A percentile compares a stretch with the other conserved stretches of the same genome.
These are phyloP conservation scores for Populus deltoides DNA, from an alignment of 345 rosid genomes.

Conservation along the genomic window DNA sequence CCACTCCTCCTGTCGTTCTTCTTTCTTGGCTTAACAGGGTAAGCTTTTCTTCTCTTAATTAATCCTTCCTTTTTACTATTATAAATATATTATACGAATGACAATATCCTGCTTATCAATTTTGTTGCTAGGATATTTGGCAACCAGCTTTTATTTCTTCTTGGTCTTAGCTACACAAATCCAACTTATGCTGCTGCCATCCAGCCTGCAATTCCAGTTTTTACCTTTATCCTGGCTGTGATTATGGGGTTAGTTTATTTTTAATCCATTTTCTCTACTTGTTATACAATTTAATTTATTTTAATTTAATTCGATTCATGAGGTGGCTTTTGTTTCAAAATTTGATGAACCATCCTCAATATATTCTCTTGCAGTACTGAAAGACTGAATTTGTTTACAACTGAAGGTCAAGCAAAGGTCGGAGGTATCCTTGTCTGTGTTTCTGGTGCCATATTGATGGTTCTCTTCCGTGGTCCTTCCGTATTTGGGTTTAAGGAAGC, in stretches of 20 bases:
- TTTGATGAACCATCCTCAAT: neutral
- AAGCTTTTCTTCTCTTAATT: constrained; percentile 22
- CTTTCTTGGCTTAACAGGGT: constrained; percentile 93
- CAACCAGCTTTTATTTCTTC: constrained; percentile 88
- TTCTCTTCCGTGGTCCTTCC: constrained; percentile 81
- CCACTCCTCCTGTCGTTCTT: constrained; percentile 64
- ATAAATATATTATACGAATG: neutral
- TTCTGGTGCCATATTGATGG: constrained; percentile 83
- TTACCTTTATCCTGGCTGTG: constrained; percentile 85
- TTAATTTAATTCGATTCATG: neutral
- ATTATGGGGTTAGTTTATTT: constrained; percentile 73
- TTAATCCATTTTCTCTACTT: neutral
- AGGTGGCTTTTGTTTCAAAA: neutral
- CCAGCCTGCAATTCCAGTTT: constrained; percentile 97
- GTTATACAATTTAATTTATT: neutral
- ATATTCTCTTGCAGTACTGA: constrained; percentile 82
- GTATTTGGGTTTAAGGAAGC: constrained; percentile 56
- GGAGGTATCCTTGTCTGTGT: constrained; percentile 82
- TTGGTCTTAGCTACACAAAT: constrained; percentile 94
- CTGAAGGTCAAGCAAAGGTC: constrained; percentile 90
- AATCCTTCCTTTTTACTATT: constrained; percentile 1
- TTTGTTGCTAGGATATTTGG: constrained; percentile 76
- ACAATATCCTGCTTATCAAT: constrained; percentile 9
- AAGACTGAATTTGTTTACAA: constrained; percentile 67
- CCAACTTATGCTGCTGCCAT: constrained; percentile 97